Evolutionary conservation across 2,329 filamentous ascomycete species (phyloP).

Genomic region (Parastagonospora avenae): DNA sequence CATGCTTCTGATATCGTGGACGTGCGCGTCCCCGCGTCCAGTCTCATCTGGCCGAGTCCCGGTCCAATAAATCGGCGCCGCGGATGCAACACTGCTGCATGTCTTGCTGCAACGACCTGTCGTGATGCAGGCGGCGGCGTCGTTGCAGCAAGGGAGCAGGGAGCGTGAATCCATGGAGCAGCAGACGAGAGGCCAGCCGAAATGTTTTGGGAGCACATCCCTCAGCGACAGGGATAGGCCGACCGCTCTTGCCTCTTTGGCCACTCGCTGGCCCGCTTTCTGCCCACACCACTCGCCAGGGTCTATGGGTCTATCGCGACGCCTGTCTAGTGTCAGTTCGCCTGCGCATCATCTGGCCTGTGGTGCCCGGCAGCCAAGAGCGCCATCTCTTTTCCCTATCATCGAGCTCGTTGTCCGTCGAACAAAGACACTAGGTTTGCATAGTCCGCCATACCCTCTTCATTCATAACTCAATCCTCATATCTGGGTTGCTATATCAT

Average conservation of each 20-base stretch:
- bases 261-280: slow-evolving; percentile 3
- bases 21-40: slow-evolving; percentile 1
- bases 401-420: slow-evolving; percentile 2
- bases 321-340: neutral
- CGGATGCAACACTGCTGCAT: slow-evolving; percentile 8
- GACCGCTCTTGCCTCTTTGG: slow-evolving; percentile 3
- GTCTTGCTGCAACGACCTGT: slow-evolving; percentile 14
- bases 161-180: slow-evolving; percentile 1
- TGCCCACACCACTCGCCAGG: slow-evolving; percentile 5
- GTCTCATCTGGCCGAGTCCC: neutral
- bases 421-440: slow-evolving; percentile 2
- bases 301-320: neutral
- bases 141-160: slow-evolving; percentile 9
- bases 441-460: neutral
- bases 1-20: slow-evolving; percentile 13
- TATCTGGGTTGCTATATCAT: slow-evolving; percentile 17
- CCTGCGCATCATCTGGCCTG: slow-evolving; percentile 6
- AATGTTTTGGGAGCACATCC: neutral
- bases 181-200: neutral
- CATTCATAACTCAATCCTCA: neutral
- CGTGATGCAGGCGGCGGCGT: slow-evolving; percentile 9
- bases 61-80: neutral
- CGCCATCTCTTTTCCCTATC: slow-evolving; percentile 14
- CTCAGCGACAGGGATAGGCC: slow-evolving; percentile 4
- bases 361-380: slow-evolving; percentile 1